These are phyloP conservation scores for Scalesia atractyloides DNA, from an alignment of 129 eudicot species.

Conservation along the genomic window DNA sequence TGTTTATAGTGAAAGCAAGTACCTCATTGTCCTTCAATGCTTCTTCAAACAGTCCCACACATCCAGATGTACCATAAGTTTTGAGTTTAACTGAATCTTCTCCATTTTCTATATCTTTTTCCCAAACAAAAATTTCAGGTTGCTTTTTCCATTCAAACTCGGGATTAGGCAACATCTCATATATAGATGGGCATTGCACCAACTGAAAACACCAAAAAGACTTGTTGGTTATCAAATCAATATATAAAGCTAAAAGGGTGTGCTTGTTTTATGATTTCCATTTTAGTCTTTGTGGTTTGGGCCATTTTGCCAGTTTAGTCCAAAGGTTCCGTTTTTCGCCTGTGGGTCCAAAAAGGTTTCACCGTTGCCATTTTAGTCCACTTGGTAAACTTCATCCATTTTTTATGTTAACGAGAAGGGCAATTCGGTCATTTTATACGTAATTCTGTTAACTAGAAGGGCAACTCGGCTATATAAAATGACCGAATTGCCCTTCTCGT, in stretches of 20 bases:
- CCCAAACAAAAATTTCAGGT: conserved; percentile 81
- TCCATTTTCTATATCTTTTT: conserved; percentile 44
- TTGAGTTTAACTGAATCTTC: conserved; percentile 51
- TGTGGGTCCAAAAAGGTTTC: no score
- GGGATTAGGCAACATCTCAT: conserved; percentile 89
- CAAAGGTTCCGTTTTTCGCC: no score
- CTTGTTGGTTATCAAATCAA: conserved; percentile 4
- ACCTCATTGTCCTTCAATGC: conserved; percentile 68
- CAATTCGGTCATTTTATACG: no score
- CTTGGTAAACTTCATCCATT: no score
- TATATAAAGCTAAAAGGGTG: no score
- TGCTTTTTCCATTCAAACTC: conserved; percentile 82
- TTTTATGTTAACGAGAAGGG: no score
- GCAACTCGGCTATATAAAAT: no score
- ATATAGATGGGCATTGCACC: conserved; percentile 87
- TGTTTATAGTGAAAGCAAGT: background rate
- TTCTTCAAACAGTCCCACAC: conserved; percentile 59
- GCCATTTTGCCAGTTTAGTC: no score
- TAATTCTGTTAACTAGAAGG: no score
- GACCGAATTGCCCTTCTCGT: no score
- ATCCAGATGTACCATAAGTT: conserved; percentile 50
- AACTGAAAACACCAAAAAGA: conserved; percentile 42
- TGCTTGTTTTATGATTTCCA: background rate
- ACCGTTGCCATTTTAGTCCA: no score
- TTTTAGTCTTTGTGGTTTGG: no score